Base-by-base conservation (phyloP, 257 asterid genomes). In the Solanum piurae region DNA sequence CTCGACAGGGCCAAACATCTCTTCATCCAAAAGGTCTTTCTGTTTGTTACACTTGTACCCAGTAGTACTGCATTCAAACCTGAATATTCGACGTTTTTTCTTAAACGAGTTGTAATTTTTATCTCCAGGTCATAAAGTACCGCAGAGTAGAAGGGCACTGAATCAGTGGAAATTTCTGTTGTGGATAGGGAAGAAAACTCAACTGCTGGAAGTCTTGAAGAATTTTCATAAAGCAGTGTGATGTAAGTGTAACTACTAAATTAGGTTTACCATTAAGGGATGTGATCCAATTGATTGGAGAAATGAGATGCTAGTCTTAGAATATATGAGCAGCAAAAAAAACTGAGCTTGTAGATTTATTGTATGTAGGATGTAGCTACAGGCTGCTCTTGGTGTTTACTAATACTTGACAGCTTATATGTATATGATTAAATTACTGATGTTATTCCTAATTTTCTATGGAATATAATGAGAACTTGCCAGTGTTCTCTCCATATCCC, bases 401-500 rank as follows among this genome's bases (percentile, higher is more conserved):
- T 0, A n/a, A 23, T 62, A 62, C 69, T 64, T 3, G 14, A 4
- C 66, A 0, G 2, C 16, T 64, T 64, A 64, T 11, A 62, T 64
- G 7, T n/a, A 9, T n/a, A 9, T 62, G 33, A 62, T 23, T 62
- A 9, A 10, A 62, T 11, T 3, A 23, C 29, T 60, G 29, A 10
- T 60, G 12, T 60, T 60, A 13, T n/a, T n/a, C n/a, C n/a, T n/a
- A n/a, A n/a, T n/a, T n/a, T n/a, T n/a, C n/a, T n/a, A n/a, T n/a
- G n/a, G n/a, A n/a, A n/a, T n/a, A n/a, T n/a, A n/a, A n/a, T n/a
- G n/a, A n/a, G n/a, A n/a, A n/a, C n/a, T n/a, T n/a, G n/a, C n/a
- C n/a, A n/a, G 64, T 94, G 96, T 27, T 95, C 98, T 89, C 95
- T 94, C 97, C 98, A 95, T 34, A 92, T 84, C 2, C 98, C 98